Conservation (phyloP, 768 basidiomycete species). For the Mycena galericulata region DNA sequence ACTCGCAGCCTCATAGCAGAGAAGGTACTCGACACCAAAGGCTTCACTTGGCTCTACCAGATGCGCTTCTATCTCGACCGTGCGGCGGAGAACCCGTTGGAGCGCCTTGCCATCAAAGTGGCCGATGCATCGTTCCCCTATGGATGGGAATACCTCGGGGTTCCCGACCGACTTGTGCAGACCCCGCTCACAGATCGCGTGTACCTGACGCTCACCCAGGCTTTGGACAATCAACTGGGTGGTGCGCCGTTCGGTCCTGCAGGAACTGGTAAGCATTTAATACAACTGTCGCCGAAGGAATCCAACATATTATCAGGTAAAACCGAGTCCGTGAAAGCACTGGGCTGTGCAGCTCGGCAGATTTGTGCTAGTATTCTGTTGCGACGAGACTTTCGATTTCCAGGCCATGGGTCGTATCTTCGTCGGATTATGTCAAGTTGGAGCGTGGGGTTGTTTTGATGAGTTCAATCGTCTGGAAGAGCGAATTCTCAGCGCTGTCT, state of each 20-base stretch:
- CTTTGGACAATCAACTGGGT: conserved; percentile 93
- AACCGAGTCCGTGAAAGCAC: conserved; percentile 98
- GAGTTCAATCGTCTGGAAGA: conserved; percentile 99
- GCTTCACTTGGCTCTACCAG: conserved; percentile 95
- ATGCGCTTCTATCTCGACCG: conserved; percentile 97
- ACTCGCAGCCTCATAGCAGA: conserved; percentile 82
- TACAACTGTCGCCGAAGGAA: conserved; percentile 6
- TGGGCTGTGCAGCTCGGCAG: conserved; percentile 97
- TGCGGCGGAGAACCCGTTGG: conserved; percentile 77
- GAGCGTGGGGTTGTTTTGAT: conserved; percentile 99
- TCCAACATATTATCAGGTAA: conserved; percentile 70
- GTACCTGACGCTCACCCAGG: conserved; percentile 96
- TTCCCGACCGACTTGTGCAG: conserved; percentile 96
- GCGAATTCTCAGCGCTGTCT: conserved; percentile 96
- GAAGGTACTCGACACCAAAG: conserved; percentile 69
- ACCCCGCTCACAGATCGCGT: conserved; percentile 98
- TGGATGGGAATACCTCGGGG: conserved; percentile 99
- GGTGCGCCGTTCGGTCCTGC: conserved; percentile 99
- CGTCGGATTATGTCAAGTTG: conserved; percentile 97
- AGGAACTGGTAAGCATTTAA: conserved; percentile 78
- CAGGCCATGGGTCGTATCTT: conserved; percentile 99
- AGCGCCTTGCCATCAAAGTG: conserved; percentile 82
- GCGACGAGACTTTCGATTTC: conserved; percentile 99
- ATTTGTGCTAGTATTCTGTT: conserved; percentile 99
- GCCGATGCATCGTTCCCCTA: conserved; percentile 96